A percentile compares a stretch with the other conserved stretches of the same genome.
Conservation (phyloP, 2,329 filamentous ascomycete genomes). For the Stachybotrys chlorohalonatus region DNA sequence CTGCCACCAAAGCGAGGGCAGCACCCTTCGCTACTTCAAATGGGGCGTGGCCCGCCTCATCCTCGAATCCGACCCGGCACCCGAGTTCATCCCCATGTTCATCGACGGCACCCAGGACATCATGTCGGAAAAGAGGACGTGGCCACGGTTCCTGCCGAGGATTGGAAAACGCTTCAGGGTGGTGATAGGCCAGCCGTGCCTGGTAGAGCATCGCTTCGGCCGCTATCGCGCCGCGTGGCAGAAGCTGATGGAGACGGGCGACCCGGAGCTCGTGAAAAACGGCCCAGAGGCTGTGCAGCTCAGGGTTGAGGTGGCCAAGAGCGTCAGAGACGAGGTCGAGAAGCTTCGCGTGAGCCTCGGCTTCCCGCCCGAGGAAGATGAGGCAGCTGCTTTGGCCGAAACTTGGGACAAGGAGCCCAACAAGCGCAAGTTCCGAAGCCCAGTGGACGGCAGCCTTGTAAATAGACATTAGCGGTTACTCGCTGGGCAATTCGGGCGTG, state of each 20-base stretch:
- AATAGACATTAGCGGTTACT: slow-evolving; percentile 20
- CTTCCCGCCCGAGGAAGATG: slow-evolving; percentile 67
- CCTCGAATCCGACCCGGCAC: slow-evolving; percentile 77
- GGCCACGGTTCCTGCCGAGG: slow-evolving; percentile 74
- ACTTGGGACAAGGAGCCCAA: slow-evolving; percentile 59
- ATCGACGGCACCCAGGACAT: slow-evolving; percentile 81
- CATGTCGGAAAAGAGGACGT: slow-evolving; percentile 77
- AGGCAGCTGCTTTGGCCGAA: slow-evolving; percentile 65
- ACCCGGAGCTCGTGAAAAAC: slow-evolving; percentile 34
- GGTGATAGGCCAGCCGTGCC: slow-evolving; percentile 70
- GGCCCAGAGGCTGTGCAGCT: slow-evolving; percentile 56
- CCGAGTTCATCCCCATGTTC: slow-evolving; percentile 88
- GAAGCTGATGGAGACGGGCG: slow-evolving; percentile 44
- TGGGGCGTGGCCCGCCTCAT: slow-evolving; percentile 92
- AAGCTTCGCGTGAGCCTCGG: slow-evolving; percentile 66
- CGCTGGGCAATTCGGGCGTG: not conserved
- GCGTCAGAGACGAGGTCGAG: slow-evolving; percentile 70
- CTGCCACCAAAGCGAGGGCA: slow-evolving; percentile 76
- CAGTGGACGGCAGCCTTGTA: slow-evolving; percentile 44
- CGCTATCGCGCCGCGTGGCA: slow-evolving; percentile 69
- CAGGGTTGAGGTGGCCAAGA: slow-evolving; percentile 68
- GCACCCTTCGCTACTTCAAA: slow-evolving; percentile 91
- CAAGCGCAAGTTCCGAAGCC: slow-evolving; percentile 40
- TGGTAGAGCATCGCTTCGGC: slow-evolving; percentile 67
- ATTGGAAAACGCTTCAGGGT: slow-evolving; percentile 61